Evolutionary conservation across 345 rosid species (phyloP).

Genomic region (Toxicodendron radicans): DNA sequence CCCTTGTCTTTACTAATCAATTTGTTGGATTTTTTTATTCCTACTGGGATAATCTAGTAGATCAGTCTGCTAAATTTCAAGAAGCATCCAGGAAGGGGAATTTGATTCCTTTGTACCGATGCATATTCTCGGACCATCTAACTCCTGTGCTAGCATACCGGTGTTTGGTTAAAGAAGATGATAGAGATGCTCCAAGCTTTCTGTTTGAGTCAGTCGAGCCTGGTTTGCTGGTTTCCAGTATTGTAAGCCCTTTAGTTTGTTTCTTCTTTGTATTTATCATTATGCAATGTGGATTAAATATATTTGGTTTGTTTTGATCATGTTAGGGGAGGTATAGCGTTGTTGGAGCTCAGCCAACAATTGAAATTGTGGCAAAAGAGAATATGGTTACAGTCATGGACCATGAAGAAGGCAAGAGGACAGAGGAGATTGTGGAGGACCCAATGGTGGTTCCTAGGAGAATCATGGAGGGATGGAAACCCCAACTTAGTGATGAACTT

Average conservation of each 20-base stretch:
- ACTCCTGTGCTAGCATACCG: conserved; percentile 90
- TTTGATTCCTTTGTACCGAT: conserved; percentile 66
- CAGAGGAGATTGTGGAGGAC: conserved; percentile 81
- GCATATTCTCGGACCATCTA: conserved; percentile 87
- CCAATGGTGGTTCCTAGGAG: conserved; percentile 85
- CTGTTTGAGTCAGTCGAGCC: conserved; percentile 90
- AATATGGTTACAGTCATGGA: conserved; percentile 83
- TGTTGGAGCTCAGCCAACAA: conserved; percentile 88
- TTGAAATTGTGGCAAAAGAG: conserved; percentile 83
- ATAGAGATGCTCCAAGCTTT: conserved; percentile 95
- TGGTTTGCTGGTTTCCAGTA: conserved; percentile 60
- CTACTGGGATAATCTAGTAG: conserved; percentile 30
- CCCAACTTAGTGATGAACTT: conserved; percentile 79
- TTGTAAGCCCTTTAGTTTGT: conserved; percentile 39
- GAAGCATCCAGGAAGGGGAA: conserved; percentile 76
- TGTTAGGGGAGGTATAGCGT: conserved; percentile 84
- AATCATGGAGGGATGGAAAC: conserved; percentile 81
- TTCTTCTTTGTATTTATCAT: conserved; percentile 11
- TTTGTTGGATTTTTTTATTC: not conserved
- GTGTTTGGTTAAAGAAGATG: conserved; percentile 91
- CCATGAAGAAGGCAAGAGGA: conserved; percentile 57
- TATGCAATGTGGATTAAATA: not conserved
- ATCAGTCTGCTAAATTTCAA: conserved; percentile 54
- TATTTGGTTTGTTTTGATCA: not conserved
- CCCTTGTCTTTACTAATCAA: not conserved